Conservation (phyloP, 495 filamentous ascomycete genomes). For the Podospora bellae-mahoneyi region DNA sequence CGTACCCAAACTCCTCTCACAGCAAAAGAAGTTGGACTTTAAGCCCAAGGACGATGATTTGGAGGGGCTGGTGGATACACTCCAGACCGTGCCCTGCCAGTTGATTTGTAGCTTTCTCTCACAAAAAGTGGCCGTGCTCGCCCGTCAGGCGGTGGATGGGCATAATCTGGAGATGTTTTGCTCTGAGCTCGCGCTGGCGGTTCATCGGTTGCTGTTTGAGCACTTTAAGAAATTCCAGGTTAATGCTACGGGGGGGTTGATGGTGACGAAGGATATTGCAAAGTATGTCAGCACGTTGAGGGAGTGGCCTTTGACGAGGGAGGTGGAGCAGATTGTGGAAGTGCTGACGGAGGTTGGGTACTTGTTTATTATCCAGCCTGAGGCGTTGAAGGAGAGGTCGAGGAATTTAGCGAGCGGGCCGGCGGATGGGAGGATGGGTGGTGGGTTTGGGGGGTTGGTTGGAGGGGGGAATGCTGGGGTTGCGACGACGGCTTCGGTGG, state of each 20-base stretch:
- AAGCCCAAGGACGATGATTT: slow-evolving; percentile 81
- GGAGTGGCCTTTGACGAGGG: slow-evolving; percentile 71
- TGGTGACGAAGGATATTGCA: slow-evolving; percentile 93
- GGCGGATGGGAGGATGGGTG: slow-evolving; percentile 9
- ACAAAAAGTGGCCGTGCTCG: slow-evolving; percentile 55
- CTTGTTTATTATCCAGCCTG: slow-evolving; percentile 89
- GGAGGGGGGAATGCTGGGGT: slow-evolving; percentile 12
- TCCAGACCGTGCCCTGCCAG: slow-evolving; percentile 83
- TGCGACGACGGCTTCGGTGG: slow-evolving; percentile 16
- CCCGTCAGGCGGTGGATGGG: slow-evolving; percentile 66
- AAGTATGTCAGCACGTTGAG: slow-evolving; percentile 81
- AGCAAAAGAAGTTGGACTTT: slow-evolving; percentile 91
- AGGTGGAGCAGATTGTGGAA: slow-evolving; percentile 71
- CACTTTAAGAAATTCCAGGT: slow-evolving; percentile 94
- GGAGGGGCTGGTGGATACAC: slow-evolving; percentile 66
- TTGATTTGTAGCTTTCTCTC: slow-evolving; percentile 72
- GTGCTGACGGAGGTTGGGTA: slow-evolving; percentile 91
- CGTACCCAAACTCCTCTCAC: slow-evolving; percentile 67
- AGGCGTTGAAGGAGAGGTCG: slow-evolving; percentile 75
- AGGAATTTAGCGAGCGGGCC: slow-evolving; percentile 52
- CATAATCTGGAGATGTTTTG: slow-evolving; percentile 73
- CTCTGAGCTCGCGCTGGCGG: slow-evolving; percentile 78
- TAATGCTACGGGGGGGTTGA: slow-evolving; percentile 84
- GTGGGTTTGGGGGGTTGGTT: not conserved
- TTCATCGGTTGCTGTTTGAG: slow-evolving; percentile 74